Base-by-base conservation (phyloP, 2,329 filamentous ascomycete species). In the Ciborinia camelliae region DNA sequence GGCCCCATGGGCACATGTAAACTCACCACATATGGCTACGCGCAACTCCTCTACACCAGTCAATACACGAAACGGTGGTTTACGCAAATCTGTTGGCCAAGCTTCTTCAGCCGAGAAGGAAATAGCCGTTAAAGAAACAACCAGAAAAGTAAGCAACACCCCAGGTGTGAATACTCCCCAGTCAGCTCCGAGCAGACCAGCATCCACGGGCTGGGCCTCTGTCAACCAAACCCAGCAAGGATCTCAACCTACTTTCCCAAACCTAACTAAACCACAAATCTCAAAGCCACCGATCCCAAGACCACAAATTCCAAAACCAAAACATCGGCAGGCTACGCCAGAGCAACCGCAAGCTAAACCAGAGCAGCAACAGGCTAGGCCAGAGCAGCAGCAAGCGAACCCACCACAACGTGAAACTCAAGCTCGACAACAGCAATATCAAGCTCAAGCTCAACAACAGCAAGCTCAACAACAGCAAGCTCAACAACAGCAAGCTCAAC, bases 1-100 rank as follows among this genome's bases (percentile, higher is more conserved):
- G 12, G 41, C 12, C 48, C 66, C 69, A n/a, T 73, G 69, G 70
- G 69, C 72, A 20, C 64, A 71, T 35, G 70, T 73, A 41, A 74
- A 73, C 48, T 57, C 68, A 23, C 48, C 63, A 5, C 18, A 43
- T 20, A 52, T 61, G 32, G 37, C 54, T 51, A 64, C 62, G 43
- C 62, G 62, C 18, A 64, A 64, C 45, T 47, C 53, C 26, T 64
- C 62, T 15, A 64, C 62, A 9, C 41, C 52, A 43, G 45, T 52
- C 8, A 64, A 43, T 20, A 64, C 62, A 30, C 57, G 55, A 30
- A 61, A 59, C 15, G 48, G 45, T 32, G 47, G 55, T 47, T 47
- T 39, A 28, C 57, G 55, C 6, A 61, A 41, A 41, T 41, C 55
- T 23, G 26, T 30, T 37, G 35, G 47, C 12, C 47, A 47, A 41